A percentile compares a stretch with the other conserved stretches of the same genome.
These are phyloP conservation scores for Calocybe gambosa DNA, from an alignment of 1,284 basidiomycete genomes.

Conservation along the genomic window DNA sequence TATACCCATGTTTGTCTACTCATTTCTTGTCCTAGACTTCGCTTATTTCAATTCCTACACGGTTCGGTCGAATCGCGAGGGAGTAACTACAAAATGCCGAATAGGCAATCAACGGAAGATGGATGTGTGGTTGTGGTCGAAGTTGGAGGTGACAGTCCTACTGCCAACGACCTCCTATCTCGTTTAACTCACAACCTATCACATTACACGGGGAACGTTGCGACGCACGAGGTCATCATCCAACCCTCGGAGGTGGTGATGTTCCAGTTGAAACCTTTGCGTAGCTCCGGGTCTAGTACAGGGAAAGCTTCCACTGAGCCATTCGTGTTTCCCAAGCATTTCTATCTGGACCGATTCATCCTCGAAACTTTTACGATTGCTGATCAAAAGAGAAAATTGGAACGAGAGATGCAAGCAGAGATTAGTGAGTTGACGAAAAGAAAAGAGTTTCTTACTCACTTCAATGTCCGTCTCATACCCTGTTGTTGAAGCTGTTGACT, in stretches of 20 bases:
- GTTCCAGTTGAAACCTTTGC: constrained; percentile 42
- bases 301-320: constrained; percentile 33
- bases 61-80: constrained; percentile 23
- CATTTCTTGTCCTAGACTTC: constrained; percentile 13
- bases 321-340: constrained; percentile 54
- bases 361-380: constrained; percentile 48
- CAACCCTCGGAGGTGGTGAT: constrained; percentile 55
- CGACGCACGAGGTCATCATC: constrained; percentile 48
- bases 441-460: constrained; percentile 42
- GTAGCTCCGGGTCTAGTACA: constrained; percentile 13
- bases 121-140: constrained; percentile 32
- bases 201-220: constrained; percentile 22
- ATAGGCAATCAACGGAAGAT: constrained; percentile 13
- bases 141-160: constrained; percentile 22
- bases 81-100: constrained; percentile 17
- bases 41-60: constrained; percentile 30
- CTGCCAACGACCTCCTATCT: constrained; percentile 51
- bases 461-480: constrained; percentile 41
- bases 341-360: constrained; percentile 70
- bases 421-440: constrained; percentile 39
- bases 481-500: not conserved
- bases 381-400: constrained; percentile 37
- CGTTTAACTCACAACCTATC: constrained; percentile 47
- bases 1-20: too few species aligned
- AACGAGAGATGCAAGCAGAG: constrained; percentile 42